phyloP scores from a whole-genome alignment of 225 moss, liverwort and hornwort species.

The Climacium dendroides region DNA sequence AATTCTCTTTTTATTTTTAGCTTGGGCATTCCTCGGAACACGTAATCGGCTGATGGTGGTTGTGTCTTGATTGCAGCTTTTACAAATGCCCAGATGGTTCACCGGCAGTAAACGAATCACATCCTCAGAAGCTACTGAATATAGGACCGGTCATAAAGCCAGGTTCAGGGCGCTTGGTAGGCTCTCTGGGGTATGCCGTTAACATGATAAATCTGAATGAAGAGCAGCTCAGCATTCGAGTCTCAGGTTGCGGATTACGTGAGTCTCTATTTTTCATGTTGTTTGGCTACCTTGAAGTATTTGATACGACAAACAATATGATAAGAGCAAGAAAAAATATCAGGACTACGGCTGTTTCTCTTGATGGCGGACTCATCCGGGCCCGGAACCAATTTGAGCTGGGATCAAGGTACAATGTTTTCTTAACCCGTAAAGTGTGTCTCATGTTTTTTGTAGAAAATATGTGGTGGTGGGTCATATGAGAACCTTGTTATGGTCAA shows the following conservation, averaged over 20 bases:
- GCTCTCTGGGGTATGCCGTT: constrained; percentile 29
- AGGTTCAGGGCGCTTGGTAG: not conserved
- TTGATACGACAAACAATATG: constrained; percentile 19
- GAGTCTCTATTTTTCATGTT: constrained; percentile 25
- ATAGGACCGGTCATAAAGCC: not conserved
- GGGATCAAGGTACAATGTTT: not conserved
- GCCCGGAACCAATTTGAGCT: constrained; percentile 3
- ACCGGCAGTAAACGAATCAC: not conserved
- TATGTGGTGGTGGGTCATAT: not conserved
- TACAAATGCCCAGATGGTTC: not conserved
- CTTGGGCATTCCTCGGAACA: not conserved
- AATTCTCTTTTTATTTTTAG: not conserved
- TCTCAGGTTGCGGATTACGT: constrained; percentile 6
- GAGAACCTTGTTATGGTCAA: not conserved
- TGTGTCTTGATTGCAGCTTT: constrained; percentile 14
- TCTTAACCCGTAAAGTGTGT: not conserved
- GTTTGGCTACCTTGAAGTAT: constrained; percentile 29
- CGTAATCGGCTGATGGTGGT: not conserved
- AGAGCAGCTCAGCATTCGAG: not conserved
- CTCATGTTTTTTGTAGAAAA: not conserved
- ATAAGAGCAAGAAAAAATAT: not conserved
- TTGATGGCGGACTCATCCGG: constrained; percentile 30
- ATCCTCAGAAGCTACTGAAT: constrained; percentile 24
- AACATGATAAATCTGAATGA: constrained; percentile 17
- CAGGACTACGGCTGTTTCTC: constrained; percentile 17